phyloP scores from a whole-genome alignment of 345 rosid genomes.

The Hibiscus tridactylites region DNA sequence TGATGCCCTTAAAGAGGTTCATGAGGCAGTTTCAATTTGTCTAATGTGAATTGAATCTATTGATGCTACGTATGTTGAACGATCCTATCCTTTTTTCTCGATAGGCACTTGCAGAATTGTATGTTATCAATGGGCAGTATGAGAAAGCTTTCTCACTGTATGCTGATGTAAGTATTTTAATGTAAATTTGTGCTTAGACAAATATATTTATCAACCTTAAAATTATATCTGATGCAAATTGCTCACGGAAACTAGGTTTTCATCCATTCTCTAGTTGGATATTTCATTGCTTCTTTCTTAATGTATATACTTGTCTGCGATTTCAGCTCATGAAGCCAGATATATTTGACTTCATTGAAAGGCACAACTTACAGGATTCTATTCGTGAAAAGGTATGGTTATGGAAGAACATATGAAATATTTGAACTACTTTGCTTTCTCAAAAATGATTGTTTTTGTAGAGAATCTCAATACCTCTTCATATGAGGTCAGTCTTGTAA shows the following conservation, averaged over 20 bases:
- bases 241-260: neutral
- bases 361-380: slow-evolving; percentile 69
- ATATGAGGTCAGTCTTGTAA: neutral
- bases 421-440: slow-evolving; percentile 5
- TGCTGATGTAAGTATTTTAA: slow-evolving; percentile 82
- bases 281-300: slow-evolving; percentile 11
- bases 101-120: slow-evolving; percentile 89
- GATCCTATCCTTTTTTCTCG: slow-evolving; percentile 12
- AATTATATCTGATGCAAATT: neutral
- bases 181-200: slow-evolving; percentile 6
- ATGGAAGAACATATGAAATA: neutral
- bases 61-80: slow-evolving; percentile 12
- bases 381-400: slow-evolving; percentile 85
- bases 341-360: slow-evolving; percentile 79
- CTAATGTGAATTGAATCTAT: slow-evolving; percentile 17
- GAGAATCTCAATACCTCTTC: neutral
- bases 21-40: slow-evolving; percentile 8
- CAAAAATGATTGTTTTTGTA: neutral
- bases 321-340: slow-evolving; percentile 94
- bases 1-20: slow-evolving; percentile 89
- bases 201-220: neutral
- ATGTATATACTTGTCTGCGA: neutral
- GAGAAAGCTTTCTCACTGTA: slow-evolving; percentile 83
- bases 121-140: slow-evolving; percentile 75
- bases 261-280: slow-evolving; percentile 2